Percentiles rank a stretch among this genome's conserved stretches.
These are phyloP conservation scores for Podosphaera aphanis DNA, from an alignment of 2,329 filamentous ascomycete genomes.

Conservation along the genomic window DNA sequence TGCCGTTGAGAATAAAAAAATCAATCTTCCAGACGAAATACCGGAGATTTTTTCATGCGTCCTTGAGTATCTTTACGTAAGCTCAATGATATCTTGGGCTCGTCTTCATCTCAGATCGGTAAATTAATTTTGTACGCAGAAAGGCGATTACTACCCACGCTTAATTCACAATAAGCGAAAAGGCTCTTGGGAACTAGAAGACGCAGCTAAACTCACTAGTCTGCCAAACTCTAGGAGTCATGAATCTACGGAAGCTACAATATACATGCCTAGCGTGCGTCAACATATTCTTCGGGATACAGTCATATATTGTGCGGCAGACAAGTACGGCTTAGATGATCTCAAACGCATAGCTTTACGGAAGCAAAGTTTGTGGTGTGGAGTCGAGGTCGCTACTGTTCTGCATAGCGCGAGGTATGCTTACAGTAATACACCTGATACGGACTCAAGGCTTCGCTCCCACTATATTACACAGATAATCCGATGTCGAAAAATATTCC, in stretches of 20 bases:
- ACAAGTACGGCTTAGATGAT: slow-evolving; percentile 62
- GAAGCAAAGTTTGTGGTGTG: slow-evolving; percentile 84
- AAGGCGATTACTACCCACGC: slow-evolving; percentile 76
- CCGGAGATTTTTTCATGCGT: slow-evolving; percentile 79
- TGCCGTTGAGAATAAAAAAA: slow-evolving; percentile 38
- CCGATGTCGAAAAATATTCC: slow-evolving; percentile 67
- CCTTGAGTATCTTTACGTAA: slow-evolving; percentile 47
- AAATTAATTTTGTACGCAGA: slow-evolving; percentile 18
- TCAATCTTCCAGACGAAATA: slow-evolving; percentile 63
- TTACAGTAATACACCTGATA: slow-evolving; percentile 72
- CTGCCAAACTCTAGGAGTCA: not conserved
- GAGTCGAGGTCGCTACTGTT: slow-evolving; percentile 78
- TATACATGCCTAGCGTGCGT: slow-evolving; percentile 42
- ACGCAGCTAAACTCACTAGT: slow-evolving; percentile 21
- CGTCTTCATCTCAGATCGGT: not conserved
- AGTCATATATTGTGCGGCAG: slow-evolving; percentile 71
- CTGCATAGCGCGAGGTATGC: slow-evolving; percentile 71
- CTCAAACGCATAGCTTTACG: slow-evolving; percentile 65
- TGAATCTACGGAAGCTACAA: slow-evolving; percentile 38
- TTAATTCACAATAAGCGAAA: slow-evolving; percentile 61
- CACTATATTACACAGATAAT: slow-evolving; percentile 89
- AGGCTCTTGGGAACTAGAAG: slow-evolving; percentile 53
- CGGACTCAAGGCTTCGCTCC: slow-evolving; percentile 69
- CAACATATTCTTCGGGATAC: slow-evolving; percentile 66
- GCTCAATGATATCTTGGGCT: not conserved